Base-by-base conservation (phyloP, 2,329 filamentous ascomycete species). In the Botrytis pseudocinerea region DNA sequence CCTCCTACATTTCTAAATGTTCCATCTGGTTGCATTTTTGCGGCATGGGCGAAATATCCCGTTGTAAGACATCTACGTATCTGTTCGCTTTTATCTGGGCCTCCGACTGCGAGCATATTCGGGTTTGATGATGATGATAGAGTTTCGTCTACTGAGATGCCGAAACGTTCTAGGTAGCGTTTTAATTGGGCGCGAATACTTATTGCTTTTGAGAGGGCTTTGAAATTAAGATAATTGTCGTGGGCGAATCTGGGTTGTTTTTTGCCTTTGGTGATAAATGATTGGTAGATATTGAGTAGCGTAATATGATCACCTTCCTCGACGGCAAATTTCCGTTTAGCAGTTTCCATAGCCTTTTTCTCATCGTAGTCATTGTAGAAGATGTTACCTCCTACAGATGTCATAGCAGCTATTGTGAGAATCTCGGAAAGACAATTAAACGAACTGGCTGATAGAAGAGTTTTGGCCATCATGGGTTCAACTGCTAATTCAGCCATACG, bases 281-380 rank as follows among this genome's bases (percentile, higher is more conserved):
- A 89, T 80, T 95, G 92, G 80, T 96, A 98, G n/a, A 95, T 92
- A 78, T 99, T 98, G 59, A 98, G 87, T 18, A 98, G 87, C 0
- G 95, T 98, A 38, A 98, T 83, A 78, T 98, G 95, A 78, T 99
- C 96, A 1, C 96, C 96, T 84, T 98, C 95, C 75, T 97, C 93
- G 10, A 91, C 95, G 0, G 95, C 93, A 79, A 98, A 98, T 79
- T 92, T 93, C 65, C 93, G 88, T 64, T 93, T 87, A 42, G 91
- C 89, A 32, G 87, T 90, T 80, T 97, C 94, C 80, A 92, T 89
- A 69, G 87, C 85, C 78, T 92, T 94, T 79, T 92, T 92, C 76
- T 93, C 91, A 54, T 89, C 92, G 38, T 95, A 91, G 77, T 94
- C 91, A 46, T 92, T 88, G 75, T 97, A 89, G 91, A 94, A 98